phyloP scores from a whole-genome alignment of 495 filamentous ascomycete species.

The Corynascus novoguineensis region DNA sequence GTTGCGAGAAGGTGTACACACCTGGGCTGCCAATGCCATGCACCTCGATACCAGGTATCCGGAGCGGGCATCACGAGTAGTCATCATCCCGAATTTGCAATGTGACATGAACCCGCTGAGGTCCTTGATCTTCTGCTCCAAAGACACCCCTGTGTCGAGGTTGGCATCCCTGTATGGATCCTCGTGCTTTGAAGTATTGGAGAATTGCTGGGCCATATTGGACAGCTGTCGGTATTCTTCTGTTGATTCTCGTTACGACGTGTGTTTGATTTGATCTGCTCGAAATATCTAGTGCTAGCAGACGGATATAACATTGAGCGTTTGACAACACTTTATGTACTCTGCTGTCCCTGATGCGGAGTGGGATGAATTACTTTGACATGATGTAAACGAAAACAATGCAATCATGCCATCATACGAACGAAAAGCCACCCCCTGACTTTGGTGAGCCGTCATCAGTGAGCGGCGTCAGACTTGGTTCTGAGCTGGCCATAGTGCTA shows the following conservation, averaged over 20 bases:
- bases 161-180: constrained; percentile 83
- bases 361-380: not conserved
- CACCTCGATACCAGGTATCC: constrained; percentile 69
- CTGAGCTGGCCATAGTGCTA: too few relatives aligned
- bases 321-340: too few relatives aligned
- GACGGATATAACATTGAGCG: not conserved
- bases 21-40: constrained; percentile 86
- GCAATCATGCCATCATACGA: not conserved
- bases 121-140: constrained; percentile 76
- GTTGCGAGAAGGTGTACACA: constrained; percentile 30
- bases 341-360: too few relatives aligned
- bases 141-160: constrained; percentile 51
- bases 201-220: constrained; percentile 18
- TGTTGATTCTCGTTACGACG: not conserved
- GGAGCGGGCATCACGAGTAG: constrained; percentile 52
- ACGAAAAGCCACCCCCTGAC: too few relatives aligned
- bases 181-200: constrained; percentile 52
- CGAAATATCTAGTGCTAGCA: not conserved
- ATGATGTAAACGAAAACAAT: not conserved
- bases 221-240: not conserved
- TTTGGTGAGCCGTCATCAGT: too few relatives aligned
- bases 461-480: too few relatives aligned
- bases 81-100: constrained; percentile 76
- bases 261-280: not conserved
- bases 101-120: constrained; percentile 60